Evolutionary conservation across 1,284 basidiomycete genomes (phyloP), one percentile per base, ranked within the genome.

Genomic region (Pseudozyma tsukubaensis): DNA sequence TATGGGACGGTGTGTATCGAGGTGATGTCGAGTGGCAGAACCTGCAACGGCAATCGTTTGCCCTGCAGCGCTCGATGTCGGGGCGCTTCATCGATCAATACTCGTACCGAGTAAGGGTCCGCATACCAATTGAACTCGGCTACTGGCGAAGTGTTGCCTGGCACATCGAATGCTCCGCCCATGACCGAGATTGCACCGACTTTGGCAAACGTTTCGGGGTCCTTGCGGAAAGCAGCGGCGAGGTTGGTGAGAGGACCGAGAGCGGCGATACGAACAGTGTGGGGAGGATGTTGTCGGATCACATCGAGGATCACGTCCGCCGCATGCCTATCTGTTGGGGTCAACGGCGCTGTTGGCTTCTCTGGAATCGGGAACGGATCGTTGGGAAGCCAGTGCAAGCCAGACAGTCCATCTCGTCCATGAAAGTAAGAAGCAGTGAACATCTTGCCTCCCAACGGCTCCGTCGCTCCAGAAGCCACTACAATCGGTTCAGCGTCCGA

Each of bases 141-240:
- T 11, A 55, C 56, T 2, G 81, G 76, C 14, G 88, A 90, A 0
- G 91, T 93, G 82, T 98, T 98, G 3, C 95, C 95, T 0, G 94
- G 94, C 18, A 93, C 92, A 75, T 97, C 94, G 34, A 98, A 85
- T 1, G 93, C 91, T n/a, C 94, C 95, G n/a, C 95, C 96, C 94
- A 98, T 98, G 83, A 91, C 91, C 18, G 95, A 87, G 29, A 98
- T 87, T 13, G 90, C 88, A 36, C 89, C 89, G 2, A 91, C 82
- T 32, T 87, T 87, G 16, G 91, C 84, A 59, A 88, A 87, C 1
- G 89, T 86, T 35, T 86, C 84, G 1, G 89, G 88, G 77, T 92
- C 88, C 51, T 88, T 83, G 11, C 88, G 88, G 83, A 92, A 87
- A 50, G 92, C 88, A 42, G 87, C 86, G 1, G 94, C 93, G 29